Evolutionary conservation across 257 asterid genomes (phyloP).

Genomic region (Scutellaria minor): DNA sequence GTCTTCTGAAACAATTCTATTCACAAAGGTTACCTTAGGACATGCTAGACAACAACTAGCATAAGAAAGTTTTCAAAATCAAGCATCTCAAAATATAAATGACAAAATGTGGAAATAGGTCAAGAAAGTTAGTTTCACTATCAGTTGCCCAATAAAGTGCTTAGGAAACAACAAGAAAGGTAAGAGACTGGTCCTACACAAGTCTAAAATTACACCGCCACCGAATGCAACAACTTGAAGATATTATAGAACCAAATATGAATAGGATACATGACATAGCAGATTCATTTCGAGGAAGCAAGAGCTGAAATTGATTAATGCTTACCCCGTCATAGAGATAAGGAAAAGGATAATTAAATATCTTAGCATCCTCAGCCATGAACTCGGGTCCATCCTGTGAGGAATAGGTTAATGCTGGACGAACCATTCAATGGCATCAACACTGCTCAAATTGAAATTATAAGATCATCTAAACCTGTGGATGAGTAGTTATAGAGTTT

Average conservation of each 20-base stretch:
- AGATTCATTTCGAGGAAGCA: slow-evolving; percentile 27
- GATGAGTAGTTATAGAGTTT: slow-evolving; percentile 76
- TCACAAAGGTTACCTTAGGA: background rate
- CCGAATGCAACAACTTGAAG: slow-evolving; percentile 14
- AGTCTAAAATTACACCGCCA: slow-evolving; percentile 14
- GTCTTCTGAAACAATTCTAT: background rate
- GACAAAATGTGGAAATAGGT: background rate
- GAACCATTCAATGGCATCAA: slow-evolving; percentile 41
- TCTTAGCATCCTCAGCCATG: slow-evolving; percentile 87
- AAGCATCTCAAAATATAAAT: slow-evolving; percentile 15
- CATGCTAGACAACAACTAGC: slow-evolving; percentile 9
- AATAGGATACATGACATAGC: slow-evolving; percentile 11
- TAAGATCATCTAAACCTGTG: slow-evolving; percentile 70
- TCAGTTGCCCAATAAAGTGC: background rate
- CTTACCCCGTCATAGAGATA: slow-evolving; percentile 87
- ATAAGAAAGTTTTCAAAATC: slow-evolving; percentile 15
- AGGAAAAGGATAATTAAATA: slow-evolving; percentile 77
- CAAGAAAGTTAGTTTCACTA: slow-evolving; percentile 7
- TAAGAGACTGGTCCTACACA: background rate
- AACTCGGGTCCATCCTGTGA: slow-evolving; percentile 90
- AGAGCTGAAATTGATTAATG: slow-evolving; percentile 6
- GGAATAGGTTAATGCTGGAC: slow-evolving; percentile 39
- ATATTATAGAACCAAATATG: background rate
- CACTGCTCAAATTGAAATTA: slow-evolving; percentile 41
- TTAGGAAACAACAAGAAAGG: slow-evolving; percentile 15